Conservation (phyloP, 371 early-diverging fungal genomes). For the Umbelopsis sp. region DNA sequence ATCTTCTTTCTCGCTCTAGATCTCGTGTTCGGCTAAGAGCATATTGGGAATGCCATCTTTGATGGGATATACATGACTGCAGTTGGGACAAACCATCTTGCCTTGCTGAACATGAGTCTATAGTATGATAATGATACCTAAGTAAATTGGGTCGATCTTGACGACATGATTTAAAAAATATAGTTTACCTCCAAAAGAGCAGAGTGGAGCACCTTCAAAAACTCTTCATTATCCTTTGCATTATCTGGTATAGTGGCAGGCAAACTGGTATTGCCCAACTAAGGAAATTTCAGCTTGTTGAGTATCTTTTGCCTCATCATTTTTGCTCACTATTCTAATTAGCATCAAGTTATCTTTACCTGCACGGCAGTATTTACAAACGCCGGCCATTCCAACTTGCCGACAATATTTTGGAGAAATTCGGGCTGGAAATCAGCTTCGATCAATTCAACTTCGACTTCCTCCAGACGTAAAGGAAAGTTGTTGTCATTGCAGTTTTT, state of each 20-base stretch:
- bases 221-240: conserved; percentile 71
- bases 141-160: background rate
- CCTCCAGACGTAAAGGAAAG: conserved; percentile 88
- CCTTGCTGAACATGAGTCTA: conserved; percentile 88
- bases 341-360: conserved; percentile 43
- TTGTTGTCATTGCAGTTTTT: conserved; percentile 88
- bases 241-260: conserved; percentile 76
- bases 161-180: background rate
- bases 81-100: conserved; percentile 89
- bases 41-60: conserved; percentile 96
- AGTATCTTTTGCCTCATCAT: too few relatives aligned
- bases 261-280: conserved; percentile 68
- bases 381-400: conserved; percentile 87
- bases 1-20: conserved; percentile 48
- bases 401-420: conserved; percentile 82
- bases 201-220: conserved; percentile 75
- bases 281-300: background rate
- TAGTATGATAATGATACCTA: background rate
- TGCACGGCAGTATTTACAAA: conserved; percentile 73
- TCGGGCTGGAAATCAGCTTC: conserved; percentile 88
- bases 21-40: conserved; percentile 93
- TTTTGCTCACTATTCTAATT: background rate
- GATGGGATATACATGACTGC: conserved; percentile 89
- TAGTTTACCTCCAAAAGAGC: conserved; percentile 77
- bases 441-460: conserved; percentile 80